phyloP scores from a whole-genome alignment of 2,329 filamentous ascomycete genomes.

The Epichloe uncinata region DNA sequence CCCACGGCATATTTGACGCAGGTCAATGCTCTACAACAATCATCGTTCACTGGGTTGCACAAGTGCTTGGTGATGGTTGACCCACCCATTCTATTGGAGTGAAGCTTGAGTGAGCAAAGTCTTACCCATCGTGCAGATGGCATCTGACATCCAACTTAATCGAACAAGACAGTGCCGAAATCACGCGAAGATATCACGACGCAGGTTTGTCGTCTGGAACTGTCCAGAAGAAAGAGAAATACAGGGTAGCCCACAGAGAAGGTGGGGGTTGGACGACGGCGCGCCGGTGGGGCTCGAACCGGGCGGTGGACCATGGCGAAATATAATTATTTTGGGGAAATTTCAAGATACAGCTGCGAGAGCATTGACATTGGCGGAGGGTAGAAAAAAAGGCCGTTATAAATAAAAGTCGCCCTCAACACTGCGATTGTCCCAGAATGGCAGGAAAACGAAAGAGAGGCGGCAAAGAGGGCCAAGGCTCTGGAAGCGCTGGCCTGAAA shows the following conservation, averaged over 20 bases:
- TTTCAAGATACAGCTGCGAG: not conserved
- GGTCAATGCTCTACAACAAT: no score
- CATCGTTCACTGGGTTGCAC: no score
- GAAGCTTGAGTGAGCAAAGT: no score
- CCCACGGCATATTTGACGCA: no score
- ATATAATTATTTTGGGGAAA: slow-evolving; percentile 2
- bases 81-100: no score
- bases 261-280: not conserved
- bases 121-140: no score
- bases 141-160: no score
- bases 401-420: not conserved
- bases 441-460: slow-evolving; percentile 23
- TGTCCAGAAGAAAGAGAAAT: no score
- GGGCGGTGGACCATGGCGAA: slow-evolving; percentile 4
- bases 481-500: slow-evolving; percentile 12
- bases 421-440: slow-evolving; percentile 10
- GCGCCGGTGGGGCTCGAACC: not conserved
- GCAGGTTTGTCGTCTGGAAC: not conserved
- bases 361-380: not conserved
- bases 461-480: slow-evolving; percentile 18
- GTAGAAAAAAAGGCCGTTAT: not conserved
- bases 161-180: no score
- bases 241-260: not conserved
- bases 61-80: no score
- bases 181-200: no score